Evolutionary conservation across 306 rosid species (phyloP), one percentile per base, ranked within the genome.

Genomic region (Trichosanthes truncata): DNA sequence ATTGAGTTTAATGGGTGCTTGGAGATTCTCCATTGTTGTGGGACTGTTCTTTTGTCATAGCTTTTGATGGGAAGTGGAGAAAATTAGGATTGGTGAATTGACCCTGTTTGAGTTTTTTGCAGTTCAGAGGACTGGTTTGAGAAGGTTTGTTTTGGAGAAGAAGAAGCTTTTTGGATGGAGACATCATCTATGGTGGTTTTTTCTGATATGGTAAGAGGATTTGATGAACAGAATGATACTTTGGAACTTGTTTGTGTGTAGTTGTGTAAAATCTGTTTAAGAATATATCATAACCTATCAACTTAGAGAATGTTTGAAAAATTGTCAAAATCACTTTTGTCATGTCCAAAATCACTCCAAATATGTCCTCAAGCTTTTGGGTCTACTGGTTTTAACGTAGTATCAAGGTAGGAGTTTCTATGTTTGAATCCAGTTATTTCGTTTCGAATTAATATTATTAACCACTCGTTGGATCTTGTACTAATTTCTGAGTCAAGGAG

Each of bases 201-300:
- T 59, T 84, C 90, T 87, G 94, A 92, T 79, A 80, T 80, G 93
- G 98, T 94, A 87, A 82, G 86, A 12, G 66, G 31, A 62, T 45
- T 61, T 52, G 33, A 48, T 35, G 48, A 38, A 67, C 49, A 0
- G 7, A 66, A 66, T 36, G 74, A 6, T 67, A 20, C 17, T 67
- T 67, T 67, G 15, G 15, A 20, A 67, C 26, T 36, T 66, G 46
- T 20, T 65, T 65, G 23, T 29, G 68, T 62, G 41, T 31, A 2
- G 21, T 33, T 33, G 9, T 65, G 46, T 36, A 0, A 17, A 63
- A 35, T 13, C 20, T 65, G 3, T 15, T 18, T 17, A 18, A 35
- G 25, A 35, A 65, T 35, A 18, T 63, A 33, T 14, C 1, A 4
- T 15, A 14, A 17, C 21, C 5, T 33, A 3, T 65, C 46, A 1